Evolutionary conservation across 495 filamentous ascomycete species (phyloP).

Genomic region (Aspergillus olivimuriae): DNA sequence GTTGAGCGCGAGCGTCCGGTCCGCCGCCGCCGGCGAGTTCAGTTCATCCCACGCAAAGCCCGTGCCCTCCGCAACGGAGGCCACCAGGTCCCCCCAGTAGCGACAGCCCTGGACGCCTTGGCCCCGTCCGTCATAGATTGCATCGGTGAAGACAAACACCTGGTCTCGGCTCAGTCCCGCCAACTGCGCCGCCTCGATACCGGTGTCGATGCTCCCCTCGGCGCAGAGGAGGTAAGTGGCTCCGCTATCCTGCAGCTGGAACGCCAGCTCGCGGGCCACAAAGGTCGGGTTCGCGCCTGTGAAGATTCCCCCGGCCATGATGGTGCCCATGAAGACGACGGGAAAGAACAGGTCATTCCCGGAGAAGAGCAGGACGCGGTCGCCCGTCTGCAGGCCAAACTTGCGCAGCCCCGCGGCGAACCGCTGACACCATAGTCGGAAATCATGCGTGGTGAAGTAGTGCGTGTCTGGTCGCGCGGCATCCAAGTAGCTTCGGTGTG

Average conservation of each 20-base stretch:
- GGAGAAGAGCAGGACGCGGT: constrained; percentile 68
- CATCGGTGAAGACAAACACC: constrained; percentile 47
- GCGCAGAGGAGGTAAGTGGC: constrained; percentile 59
- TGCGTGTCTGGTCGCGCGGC: constrained; percentile 49
- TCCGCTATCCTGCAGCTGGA: constrained; percentile 66
- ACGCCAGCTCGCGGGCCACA: constrained; percentile 62
- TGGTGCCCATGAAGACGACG: constrained; percentile 60
- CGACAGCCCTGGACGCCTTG: constrained; percentile 30
- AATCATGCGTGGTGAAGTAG: constrained; percentile 48
- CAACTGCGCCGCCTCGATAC: constrained; percentile 36
- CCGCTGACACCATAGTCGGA: constrained; percentile 64
- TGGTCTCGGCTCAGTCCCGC: constrained; percentile 30
- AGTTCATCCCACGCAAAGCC: constrained; percentile 39
- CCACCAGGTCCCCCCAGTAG: constrained; percentile 48
- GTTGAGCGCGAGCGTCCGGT: constrained; percentile 53
- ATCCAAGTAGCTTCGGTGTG: constrained; percentile 45
- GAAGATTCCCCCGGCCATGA: constrained; percentile 76
- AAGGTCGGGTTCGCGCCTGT: constrained; percentile 74
- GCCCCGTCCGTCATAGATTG: constrained; percentile 33
- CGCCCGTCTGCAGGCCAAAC: constrained; percentile 59
- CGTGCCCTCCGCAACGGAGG: constrained; percentile 34
- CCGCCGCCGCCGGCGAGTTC: constrained; percentile 28
- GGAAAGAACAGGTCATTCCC: constrained; percentile 71
- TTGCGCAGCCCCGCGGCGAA: constrained; percentile 63
- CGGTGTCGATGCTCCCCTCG: constrained; percentile 34